Evolutionary conservation across 2,329 filamentous ascomycete genomes (phyloP), one percentile per base, ranked within the genome.

Genomic region (Didymella exigua): DNA sequence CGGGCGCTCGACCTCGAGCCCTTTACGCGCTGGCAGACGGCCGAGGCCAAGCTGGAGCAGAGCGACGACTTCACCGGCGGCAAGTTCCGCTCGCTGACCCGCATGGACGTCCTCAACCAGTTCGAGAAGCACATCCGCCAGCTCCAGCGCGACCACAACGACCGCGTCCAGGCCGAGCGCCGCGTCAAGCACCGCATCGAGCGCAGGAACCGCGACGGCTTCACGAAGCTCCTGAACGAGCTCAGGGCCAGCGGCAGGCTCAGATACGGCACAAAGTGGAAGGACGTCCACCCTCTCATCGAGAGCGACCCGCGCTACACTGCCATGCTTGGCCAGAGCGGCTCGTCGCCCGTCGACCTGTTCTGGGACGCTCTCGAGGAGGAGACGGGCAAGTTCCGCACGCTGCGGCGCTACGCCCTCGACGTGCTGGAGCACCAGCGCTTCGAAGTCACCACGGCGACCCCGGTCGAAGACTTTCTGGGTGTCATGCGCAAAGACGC

Each of bases 311-410:
- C 88, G 42, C 90, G 93, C 62, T 98, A 96, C 76, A 83, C 81
- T 65, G 87, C 86, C 60, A 91, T 96, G 81, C 84, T 93, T 56
- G 93, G 92, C 46, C 91, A 96, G 71, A 77, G 84, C 54, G 93
- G 93, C 51, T 96, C 93, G 4, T 89, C 86, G 4, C 91, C 95
- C 13, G 83, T 96, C 61, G 92, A 98, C 68, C 81, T 99, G 6
- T 98, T 99, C 79, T 97, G 93, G 91, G 95, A 99, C 73, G 81
- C 93, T 42, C 83, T 98, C 23, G 95, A 98, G 73, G 92, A 96
- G 73, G 92, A 98, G 74, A 93, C 99, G 70, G 86, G 90, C 54
- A 87, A 88, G n/a, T 80, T 97, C 42, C 88, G 93, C 58, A 87
- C 86, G 44, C 88, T 89, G 43, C 84, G 91, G 58, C 96, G 95